Base-by-base conservation (phyloP, 169 alveolate species). In the Cryptosporidium bovis region DNA sequence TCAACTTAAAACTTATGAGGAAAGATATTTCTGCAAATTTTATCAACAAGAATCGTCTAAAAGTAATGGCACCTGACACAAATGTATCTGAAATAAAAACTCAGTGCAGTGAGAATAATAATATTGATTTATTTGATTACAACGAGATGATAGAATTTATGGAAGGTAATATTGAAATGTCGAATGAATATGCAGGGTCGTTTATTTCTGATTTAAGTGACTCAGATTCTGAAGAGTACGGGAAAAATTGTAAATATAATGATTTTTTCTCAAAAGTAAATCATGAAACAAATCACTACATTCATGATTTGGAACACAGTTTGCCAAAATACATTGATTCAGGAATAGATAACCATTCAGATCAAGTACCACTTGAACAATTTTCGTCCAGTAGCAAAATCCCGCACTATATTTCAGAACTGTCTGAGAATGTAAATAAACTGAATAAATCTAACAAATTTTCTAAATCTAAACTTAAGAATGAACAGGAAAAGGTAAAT, bases 81-180 rank as follows among this genome's bases (percentile, higher is more conserved):
- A 3, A 62, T 15, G 18, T 13, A 27, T 20, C 36, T 27, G 18
- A 6, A 34, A 5, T 27, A 33, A 62, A 62, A 62, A 48, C 27
- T 64, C 48, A 8, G 1, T 40, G 48, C 10, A 8, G 48, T 40
- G 48, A 40, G 10, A 40, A 56, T 31, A 46, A 77, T 18, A 31
- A 29, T 44, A 40, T 77, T 46, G 87, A 77, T 46, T 60, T 77
- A 29, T 60, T 77, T 24, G 34, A 77, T 48, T 77, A 77, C 51
- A 64, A 77, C 40, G 87, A 77, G 46, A 77, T 77, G 87, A 60
- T 18, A 12, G 40, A 56, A 44, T 77, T 77, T 62, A 48, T 46
- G 2, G 46, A 77, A n/a, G 64, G 56, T 36, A 66, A 55, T 3
- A 34, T 62, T 27, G 31, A 58, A 15, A 62, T 36, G 16, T 40